These are phyloP conservation scores for Penicillium odoratum DNA, from an alignment of 495 filamentous ascomycete genomes.

Conservation along the genomic window DNA sequence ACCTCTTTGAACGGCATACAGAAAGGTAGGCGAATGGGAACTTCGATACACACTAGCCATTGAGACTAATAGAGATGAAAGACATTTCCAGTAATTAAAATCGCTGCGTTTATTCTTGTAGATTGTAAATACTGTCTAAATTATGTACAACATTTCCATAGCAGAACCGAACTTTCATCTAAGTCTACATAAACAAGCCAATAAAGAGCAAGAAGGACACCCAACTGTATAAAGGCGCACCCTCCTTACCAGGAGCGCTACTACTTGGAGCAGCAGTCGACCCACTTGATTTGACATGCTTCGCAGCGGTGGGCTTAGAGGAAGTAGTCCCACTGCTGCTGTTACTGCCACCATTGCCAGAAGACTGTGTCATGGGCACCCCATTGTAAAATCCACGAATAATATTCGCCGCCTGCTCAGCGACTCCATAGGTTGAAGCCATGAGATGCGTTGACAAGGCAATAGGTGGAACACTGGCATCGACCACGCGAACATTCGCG, in stretches of 20 bases:
- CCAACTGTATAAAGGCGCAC: not conserved
- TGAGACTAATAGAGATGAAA: too few relatives aligned
- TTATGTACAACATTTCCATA: not conserved
- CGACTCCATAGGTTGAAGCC: conserved; percentile 50
- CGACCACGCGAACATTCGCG: conserved; percentile 51
- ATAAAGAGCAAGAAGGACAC: not conserved
- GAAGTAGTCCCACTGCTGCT: not conserved
- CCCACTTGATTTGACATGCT: not conserved
- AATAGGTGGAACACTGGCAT: conserved; percentile 47
- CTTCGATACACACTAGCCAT: too few relatives aligned
- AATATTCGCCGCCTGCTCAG: conserved; percentile 40
- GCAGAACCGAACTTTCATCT: not conserved
- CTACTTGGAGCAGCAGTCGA: not conserved
- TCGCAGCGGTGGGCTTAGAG: not conserved
- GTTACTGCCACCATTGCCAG: not conserved
- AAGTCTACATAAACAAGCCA: not conserved
- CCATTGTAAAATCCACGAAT: conserved; percentile 14
- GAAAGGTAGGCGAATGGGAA: too few relatives aligned
- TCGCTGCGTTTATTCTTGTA: not conserved
- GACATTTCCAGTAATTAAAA: not conserved
- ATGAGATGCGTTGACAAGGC: conserved; percentile 51
- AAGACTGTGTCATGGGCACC: not conserved
- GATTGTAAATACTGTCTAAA: not conserved
- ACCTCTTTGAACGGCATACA: not conserved
- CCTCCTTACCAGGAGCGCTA: not conserved